phyloP scores from a whole-genome alignment of 2,329 filamentous ascomycete genomes.

The Neopestalotiopsis clavispora region DNA sequence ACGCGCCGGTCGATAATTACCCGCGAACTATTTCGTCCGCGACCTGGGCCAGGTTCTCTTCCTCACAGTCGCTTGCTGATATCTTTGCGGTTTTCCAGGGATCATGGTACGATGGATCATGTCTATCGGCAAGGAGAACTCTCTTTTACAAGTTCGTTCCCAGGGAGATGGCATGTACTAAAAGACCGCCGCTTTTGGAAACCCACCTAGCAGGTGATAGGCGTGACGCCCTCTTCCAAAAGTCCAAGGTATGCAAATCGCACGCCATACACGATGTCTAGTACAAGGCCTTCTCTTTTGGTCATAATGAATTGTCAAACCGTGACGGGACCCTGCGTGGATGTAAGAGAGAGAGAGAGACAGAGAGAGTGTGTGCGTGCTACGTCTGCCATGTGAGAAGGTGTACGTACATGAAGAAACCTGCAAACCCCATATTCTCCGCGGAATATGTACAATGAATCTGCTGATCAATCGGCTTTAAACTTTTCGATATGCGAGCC shows the following conservation, averaged over 20 bases:
- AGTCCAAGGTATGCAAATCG: neutral
- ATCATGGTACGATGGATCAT: neutral
- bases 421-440: neutral
- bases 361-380: neutral
- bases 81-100: neutral
- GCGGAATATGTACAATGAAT: neutral
- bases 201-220: neutral
- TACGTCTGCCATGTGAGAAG: neutral
- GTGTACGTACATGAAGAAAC: neutral
- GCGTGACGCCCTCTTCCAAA: neutral
- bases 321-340: conserved; percentile 3
- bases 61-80: neutral
- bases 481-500: neutral
- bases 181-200: neutral
- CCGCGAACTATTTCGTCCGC: conserved; percentile 2
- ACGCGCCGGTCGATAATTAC: conserved; percentile 13
- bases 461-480: neutral
- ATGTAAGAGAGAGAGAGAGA: too few species aligned
- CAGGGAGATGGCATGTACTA: neutral
- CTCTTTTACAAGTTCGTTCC: neutral
- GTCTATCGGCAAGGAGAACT: neutral
- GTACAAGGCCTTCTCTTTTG: conserved; percentile 5
- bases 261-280: neutral
- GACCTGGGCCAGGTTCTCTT: neutral
- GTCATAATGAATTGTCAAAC: conserved; percentile 7